phyloP scores from a whole-genome alignment of 140 eudicot species.

The Stevia rebaudiana region DNA sequence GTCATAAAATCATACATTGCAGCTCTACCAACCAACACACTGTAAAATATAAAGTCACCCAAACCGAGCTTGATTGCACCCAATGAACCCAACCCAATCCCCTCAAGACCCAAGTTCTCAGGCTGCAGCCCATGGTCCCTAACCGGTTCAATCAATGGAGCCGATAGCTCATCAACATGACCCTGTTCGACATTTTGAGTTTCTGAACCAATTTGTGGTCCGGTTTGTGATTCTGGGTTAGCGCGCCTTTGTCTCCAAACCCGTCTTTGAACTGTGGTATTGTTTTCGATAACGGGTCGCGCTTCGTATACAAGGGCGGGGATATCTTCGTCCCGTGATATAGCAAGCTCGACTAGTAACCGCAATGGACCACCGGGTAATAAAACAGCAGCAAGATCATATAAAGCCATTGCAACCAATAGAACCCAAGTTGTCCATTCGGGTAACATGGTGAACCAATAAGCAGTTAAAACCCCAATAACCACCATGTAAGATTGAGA shows the following conservation, averaged over 20 bases:
- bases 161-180: constrained; percentile 46
- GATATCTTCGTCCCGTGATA: constrained; percentile 85
- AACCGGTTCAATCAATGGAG: constrained; percentile 55
- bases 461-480: constrained; percentile 88
- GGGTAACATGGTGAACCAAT: constrained; percentile 91
- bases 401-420: constrained; percentile 86
- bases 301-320: constrained; percentile 98
- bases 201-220: not conserved
- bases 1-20: constrained; percentile 99
- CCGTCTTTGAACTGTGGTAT: constrained; percentile 41
- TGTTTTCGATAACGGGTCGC: constrained; percentile 43
- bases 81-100: constrained; percentile 87
- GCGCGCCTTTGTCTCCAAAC: constrained; percentile 48
- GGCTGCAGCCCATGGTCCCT: constrained; percentile 29
- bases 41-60: constrained; percentile 94
- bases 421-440: constrained; percentile 99
- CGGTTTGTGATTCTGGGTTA: constrained; percentile 21
- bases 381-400: constrained; percentile 94
- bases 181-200: constrained; percentile 48
- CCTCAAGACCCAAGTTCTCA: constrained; percentile 65
- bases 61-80: constrained; percentile 95
- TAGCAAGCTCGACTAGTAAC: constrained; percentile 92
- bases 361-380: constrained; percentile 92
- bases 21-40: constrained; percentile 94
- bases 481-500: constrained; percentile 80